Conservation (phyloP, 2,329 filamentous ascomycete genomes). For the Lasiodiplodia sp. region DNA sequence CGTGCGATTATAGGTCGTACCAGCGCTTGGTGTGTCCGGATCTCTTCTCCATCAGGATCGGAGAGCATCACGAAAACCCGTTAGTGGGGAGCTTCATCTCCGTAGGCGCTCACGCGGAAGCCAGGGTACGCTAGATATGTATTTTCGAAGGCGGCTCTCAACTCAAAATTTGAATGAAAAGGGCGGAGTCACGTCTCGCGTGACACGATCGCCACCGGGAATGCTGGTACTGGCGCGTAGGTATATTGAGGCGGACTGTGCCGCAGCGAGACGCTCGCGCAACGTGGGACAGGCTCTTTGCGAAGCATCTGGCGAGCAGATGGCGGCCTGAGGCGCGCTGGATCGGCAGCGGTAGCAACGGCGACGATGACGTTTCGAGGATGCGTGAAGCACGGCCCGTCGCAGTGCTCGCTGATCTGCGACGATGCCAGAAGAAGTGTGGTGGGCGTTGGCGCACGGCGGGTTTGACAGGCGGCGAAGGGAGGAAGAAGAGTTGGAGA, state of each 20-base stretch:
- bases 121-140: constrained; percentile 5
- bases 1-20: constrained; percentile 21
- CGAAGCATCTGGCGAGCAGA: background rate
- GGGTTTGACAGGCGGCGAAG: constrained; percentile 13
- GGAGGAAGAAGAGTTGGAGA: constrained; percentile 18
- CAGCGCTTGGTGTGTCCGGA: constrained; percentile 15
- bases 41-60: constrained; percentile 6
- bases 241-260: constrained; percentile 14
- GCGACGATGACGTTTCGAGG: background rate
- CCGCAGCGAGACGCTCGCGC: constrained; percentile 16
- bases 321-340: background rate
- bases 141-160: constrained; percentile 11
- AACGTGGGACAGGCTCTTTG: constrained; percentile 26
- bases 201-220: constrained; percentile 12
- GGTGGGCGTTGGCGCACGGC: constrained; percentile 12
- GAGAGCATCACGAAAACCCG: background rate
- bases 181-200: background rate
- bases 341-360: background rate
- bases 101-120: constrained; percentile 16
- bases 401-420: constrained; percentile 12
- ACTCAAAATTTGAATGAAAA: constrained; percentile 7
- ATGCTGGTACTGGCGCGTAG: constrained; percentile 14
- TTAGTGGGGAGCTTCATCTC: constrained; percentile 23
- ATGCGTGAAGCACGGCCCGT: constrained; percentile 2
- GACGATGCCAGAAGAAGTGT: constrained; percentile 3